These are phyloP conservation scores for Pseudocercospora macadamiae DNA, from an alignment of 2,329 filamentous ascomycete species.

Conservation along the genomic window DNA sequence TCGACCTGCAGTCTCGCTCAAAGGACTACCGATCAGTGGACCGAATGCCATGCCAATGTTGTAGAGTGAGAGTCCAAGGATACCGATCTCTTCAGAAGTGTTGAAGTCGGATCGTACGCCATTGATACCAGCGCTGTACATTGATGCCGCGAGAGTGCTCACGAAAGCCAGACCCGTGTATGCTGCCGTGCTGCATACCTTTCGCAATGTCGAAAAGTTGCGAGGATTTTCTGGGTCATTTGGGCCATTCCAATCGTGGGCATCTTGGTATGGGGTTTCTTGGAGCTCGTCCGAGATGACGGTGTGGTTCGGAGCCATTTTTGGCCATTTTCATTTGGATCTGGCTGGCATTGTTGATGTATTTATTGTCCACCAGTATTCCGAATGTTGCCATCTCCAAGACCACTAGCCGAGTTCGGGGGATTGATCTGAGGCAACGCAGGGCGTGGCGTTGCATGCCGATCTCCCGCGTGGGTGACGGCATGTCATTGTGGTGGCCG, in stretches of 20 bases:
- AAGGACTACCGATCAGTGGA: slow-evolving; percentile 41
- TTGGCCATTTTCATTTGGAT: neutral
- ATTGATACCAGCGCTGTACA: slow-evolving; percentile 35
- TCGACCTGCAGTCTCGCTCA: slow-evolving; percentile 43
- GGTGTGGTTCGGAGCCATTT: neutral
- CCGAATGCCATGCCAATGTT: slow-evolving; percentile 43
- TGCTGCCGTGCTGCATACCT: slow-evolving; percentile 30
- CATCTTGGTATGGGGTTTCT: slow-evolving; percentile 17
- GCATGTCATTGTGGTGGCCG: neutral
- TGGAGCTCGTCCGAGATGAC: neutral
- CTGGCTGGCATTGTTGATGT: neutral
- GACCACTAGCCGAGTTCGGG: neutral
- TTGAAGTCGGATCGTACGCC: slow-evolving; percentile 31
- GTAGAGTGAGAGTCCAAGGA: slow-evolving; percentile 42
- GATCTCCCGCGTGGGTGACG: neutral
- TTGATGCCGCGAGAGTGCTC: slow-evolving; percentile 36
- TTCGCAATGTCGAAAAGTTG: slow-evolving; percentile 33
- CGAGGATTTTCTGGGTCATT: slow-evolving; percentile 37
- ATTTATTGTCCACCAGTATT: neutral
- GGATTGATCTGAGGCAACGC: slow-evolving; percentile 1
- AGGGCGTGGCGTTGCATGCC: slow-evolving; percentile 2
- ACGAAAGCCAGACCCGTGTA: slow-evolving; percentile 37
- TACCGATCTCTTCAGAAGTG: slow-evolving; percentile 36
- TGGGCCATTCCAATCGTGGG: slow-evolving; percentile 33
- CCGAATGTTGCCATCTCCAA: neutral